Percentiles rank a stretch among this genome's conserved stretches.
Evolutionary conservation across 495 filamentous ascomycete genomes (phyloP).

Genomic region (Glutinoglossum americanum): DNA sequence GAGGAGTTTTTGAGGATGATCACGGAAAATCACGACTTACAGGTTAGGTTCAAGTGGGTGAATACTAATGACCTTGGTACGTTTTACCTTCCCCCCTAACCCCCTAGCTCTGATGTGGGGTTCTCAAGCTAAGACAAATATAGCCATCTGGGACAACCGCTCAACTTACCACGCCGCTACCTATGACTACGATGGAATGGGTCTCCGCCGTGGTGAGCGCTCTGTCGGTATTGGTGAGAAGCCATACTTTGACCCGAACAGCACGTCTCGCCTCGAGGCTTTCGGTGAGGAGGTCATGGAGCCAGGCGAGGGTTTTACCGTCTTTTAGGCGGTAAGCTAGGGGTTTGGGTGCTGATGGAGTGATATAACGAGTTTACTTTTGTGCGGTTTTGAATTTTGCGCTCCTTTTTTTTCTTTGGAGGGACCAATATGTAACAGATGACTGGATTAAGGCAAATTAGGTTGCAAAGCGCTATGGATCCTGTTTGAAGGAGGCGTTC

Average conservation of each 20-base stretch:
- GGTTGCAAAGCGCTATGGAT: too few relatives aligned
- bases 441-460: too few relatives aligned
- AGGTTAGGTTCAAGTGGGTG: constrained; percentile 40
- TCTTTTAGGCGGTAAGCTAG: not conserved
- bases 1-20: constrained; percentile 41
- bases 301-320: not conserved
- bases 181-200: constrained; percentile 40
- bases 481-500: too few relatives aligned
- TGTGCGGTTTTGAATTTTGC: too few relatives aligned
- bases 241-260: constrained; percentile 1
- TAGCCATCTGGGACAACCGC: constrained; percentile 64
- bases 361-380: too few relatives aligned
- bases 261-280: not conserved
- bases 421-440: too few relatives aligned
- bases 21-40: constrained; percentile 59
- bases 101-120: too few relatives aligned
- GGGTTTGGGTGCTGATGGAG: too few relatives aligned
- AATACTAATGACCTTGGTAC: constrained; percentile 16
- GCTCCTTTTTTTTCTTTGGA: too few relatives aligned
- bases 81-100: not conserved
- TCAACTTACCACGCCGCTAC: constrained; percentile 50
- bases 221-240: constrained; percentile 24
- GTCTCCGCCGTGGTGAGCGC: constrained; percentile 36
- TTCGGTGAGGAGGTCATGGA: not conserved
- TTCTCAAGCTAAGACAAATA: not conserved